Percentiles rank a stretch among this genome's conserved stretches.
Evolutionary conservation across 1,139 yeast genomes (phyloP).

Genomic region (Kodamaea alishanica): DNA sequence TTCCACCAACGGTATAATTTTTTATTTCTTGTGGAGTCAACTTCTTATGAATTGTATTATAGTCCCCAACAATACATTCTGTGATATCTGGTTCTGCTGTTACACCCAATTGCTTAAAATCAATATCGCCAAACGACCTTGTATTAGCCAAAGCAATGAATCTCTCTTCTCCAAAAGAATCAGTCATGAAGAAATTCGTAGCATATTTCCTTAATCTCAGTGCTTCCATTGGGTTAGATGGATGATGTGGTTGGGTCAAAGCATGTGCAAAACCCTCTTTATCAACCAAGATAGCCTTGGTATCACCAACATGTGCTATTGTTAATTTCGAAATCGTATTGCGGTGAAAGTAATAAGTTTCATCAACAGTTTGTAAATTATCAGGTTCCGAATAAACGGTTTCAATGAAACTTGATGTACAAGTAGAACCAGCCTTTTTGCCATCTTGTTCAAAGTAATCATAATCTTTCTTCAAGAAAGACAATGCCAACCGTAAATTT

Average conservation of each 20-base stretch:
- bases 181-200: conserved; percentile 76
- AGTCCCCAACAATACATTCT: conserved; percentile 61
- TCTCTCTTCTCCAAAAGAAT: conserved; percentile 90
- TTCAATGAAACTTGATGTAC: conserved; percentile 73
- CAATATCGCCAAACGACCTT: conserved; percentile 84
- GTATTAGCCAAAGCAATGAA: conserved; percentile 86
- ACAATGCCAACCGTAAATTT: conserved; percentile 55
- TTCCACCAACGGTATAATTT: conserved; percentile 44
- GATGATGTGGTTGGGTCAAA: conserved; percentile 80
- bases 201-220: conserved; percentile 65
- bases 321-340: conserved; percentile 66
- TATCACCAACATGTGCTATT: conserved; percentile 93
- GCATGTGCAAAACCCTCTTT: conserved; percentile 73
- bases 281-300: conserved; percentile 81
- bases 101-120: conserved; percentile 78
- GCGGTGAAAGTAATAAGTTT: conserved; percentile 64
- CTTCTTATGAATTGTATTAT: conserved; percentile 28
- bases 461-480: conserved; percentile 62
- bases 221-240: conserved; percentile 77
- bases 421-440: conserved; percentile 68
- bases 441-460: conserved; percentile 34
- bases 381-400: conserved; percentile 37
- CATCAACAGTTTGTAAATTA: conserved; percentile 30
- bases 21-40: conserved; percentile 39
- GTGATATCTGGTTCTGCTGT: conserved; percentile 88